Percentiles rank a stretch among this genome's conserved stretches.
Conservation (phyloP, 139 green algal species). For the Limnomonas spitsbergensis region DNA sequence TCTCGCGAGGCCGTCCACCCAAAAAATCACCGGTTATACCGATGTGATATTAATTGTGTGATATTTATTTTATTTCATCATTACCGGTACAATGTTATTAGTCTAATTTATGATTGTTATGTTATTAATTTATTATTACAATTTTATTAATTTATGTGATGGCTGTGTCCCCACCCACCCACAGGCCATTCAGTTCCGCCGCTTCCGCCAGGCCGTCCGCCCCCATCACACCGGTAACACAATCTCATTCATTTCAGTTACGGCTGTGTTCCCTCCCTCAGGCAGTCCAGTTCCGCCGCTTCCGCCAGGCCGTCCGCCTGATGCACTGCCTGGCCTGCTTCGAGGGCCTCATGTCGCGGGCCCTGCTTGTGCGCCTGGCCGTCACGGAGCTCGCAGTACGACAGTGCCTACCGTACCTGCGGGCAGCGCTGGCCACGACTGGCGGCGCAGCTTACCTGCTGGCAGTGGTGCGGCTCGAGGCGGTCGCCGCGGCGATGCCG, state of each 20-base stretch:
- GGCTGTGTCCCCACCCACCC: background rate
- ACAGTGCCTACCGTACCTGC: slow-evolving; percentile 54
- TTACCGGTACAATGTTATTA: no score
- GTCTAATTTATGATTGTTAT: no score
- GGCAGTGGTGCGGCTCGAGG: slow-evolving; percentile 43
- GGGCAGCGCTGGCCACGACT: slow-evolving; percentile 18
- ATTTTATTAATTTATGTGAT: no score
- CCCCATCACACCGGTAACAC: no score
- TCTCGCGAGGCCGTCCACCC: no score
- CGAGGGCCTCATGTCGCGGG: slow-evolving; percentile 49
- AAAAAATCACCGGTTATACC: no score
- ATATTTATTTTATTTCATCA: no score
- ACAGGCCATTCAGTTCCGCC: slow-evolving; percentile 39
- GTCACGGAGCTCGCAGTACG: slow-evolving; percentile 40
- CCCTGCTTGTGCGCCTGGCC: slow-evolving; percentile 43
- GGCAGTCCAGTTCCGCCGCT: slow-evolving; percentile 50
- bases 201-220: slow-evolving; percentile 56
- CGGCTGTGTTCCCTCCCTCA: background rate
- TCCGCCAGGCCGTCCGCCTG: slow-evolving; percentile 54
- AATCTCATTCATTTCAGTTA: no score
- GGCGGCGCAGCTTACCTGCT: slow-evolving; percentile 9
- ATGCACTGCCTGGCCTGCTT: slow-evolving; percentile 49
- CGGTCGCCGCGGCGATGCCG: slow-evolving; percentile 40
- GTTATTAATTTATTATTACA: no score
- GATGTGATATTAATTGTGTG: no score